Percentiles rank a stretch among this genome's conserved stretches.
Conservation (phyloP, 176 grass and related monocot genomes). For the Neostapfia colusana region DNA sequence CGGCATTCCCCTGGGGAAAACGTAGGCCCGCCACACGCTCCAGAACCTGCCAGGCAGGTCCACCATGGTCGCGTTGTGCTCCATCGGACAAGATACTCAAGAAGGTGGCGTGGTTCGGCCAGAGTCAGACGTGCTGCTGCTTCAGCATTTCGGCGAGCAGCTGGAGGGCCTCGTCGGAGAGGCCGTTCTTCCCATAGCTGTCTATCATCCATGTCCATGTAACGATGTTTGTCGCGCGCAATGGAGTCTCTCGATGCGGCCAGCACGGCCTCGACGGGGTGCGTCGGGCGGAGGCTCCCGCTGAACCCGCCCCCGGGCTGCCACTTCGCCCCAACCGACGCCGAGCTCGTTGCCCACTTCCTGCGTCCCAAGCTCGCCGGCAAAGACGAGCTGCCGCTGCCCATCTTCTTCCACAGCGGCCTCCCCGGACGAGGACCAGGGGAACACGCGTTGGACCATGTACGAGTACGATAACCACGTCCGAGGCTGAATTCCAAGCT, state of each 20-base stretch:
- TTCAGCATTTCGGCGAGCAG: slow-evolving; percentile 57
- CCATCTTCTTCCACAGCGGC: slow-evolving; percentile 4
- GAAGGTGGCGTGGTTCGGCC: slow-evolving; percentile 77
- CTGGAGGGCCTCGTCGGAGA: slow-evolving; percentile 51
- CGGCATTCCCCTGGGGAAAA: slow-evolving; percentile 57
- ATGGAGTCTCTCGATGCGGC: no score
- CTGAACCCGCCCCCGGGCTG: background rate
- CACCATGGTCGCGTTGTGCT: slow-evolving; percentile 93
- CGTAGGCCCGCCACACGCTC: slow-evolving; percentile 49
- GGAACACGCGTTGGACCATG: slow-evolving; percentile 35
- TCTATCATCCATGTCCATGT: slow-evolving; percentile 58
- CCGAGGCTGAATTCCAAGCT: background rate
- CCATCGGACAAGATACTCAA: slow-evolving; percentile 72
- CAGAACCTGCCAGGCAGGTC: slow-evolving; percentile 75
- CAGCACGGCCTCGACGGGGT: no score
- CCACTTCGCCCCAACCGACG: slow-evolving; percentile 24
- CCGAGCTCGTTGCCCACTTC: slow-evolving; percentile 29
- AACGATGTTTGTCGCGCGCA: no score
- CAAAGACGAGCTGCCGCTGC: background rate
- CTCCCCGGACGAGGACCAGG: background rate
- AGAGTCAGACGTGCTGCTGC: slow-evolving; percentile 17
- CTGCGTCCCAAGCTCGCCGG: slow-evolving; percentile 19
- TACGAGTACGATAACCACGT: slow-evolving; percentile 31
- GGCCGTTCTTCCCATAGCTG: slow-evolving; percentile 81
- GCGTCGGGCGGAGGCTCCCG: background rate